A percentile compares a stretch with the other conserved stretches of the same genome.
Conservation (phyloP, 768 basidiomycete genomes). For the Lactifluus rugatus region DNA sequence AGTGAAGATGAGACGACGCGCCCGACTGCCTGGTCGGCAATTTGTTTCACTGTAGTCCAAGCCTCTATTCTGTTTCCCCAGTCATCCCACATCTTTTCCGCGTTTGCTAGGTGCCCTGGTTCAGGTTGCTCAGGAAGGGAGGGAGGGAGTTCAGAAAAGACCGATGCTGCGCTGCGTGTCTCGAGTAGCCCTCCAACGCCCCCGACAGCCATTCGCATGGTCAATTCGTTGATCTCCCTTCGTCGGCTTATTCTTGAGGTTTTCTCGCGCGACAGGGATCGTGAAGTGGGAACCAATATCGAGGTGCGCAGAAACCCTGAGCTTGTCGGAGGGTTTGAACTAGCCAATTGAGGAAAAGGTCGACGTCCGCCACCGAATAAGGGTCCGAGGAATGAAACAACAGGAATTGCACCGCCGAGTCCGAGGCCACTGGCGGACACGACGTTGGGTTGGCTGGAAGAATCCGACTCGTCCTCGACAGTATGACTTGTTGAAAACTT, state of each 20-base stretch:
- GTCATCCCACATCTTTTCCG: constrained; percentile 39
- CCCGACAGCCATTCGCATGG: constrained; percentile 76
- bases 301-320: constrained; percentile 57
- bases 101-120: constrained; percentile 22
- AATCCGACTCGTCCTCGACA: constrained; percentile 29
- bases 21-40: constrained; percentile 71
- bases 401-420: constrained; percentile 26
- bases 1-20: constrained; percentile 37
- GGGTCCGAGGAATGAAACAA: constrained; percentile 28
- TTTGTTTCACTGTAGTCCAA: constrained; percentile 60
- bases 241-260: constrained; percentile 50
- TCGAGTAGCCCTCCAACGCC: constrained; percentile 61
- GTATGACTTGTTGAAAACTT: constrained; percentile 32
- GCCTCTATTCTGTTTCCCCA: constrained; percentile 64
- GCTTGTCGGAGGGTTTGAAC: constrained; percentile 17
- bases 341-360: constrained; percentile 18
- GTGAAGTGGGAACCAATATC: constrained; percentile 52
- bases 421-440: constrained; percentile 40
- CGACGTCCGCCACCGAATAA: constrained; percentile 18
- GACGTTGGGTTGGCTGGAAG: constrained; percentile 29
- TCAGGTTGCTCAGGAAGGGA: neutral
- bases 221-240: constrained; percentile 69
- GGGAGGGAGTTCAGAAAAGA: constrained; percentile 12
- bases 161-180: constrained; percentile 24
- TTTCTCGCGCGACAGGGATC: constrained; percentile 47